Evolutionary conservation across 73 alveolate species (phyloP).

Genomic region (Paraurostyla sp.): DNA sequence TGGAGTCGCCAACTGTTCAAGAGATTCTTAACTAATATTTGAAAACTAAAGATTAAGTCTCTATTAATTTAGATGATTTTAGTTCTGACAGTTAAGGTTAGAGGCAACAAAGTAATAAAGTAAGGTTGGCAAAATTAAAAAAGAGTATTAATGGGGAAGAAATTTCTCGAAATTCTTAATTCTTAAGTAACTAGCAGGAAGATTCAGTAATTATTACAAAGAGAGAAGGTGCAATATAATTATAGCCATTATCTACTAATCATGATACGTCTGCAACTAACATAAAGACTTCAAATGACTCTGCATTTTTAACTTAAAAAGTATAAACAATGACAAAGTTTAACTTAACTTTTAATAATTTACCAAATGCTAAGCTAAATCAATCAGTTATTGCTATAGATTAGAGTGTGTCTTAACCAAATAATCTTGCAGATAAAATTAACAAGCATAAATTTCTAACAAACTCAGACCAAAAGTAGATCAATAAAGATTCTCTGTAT

Average conservation of each 20-base stretch:
- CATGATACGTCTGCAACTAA: background rate
- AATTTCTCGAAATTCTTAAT: background rate
- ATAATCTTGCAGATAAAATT: slow-evolving; percentile 8
- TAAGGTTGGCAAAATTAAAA: background rate
- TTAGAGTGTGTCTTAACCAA: background rate
- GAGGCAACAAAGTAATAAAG: background rate
- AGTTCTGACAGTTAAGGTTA: background rate
- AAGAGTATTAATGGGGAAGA: background rate
- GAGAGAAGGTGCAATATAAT: background rate
- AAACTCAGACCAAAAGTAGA: background rate
- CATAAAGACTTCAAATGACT: background rate
- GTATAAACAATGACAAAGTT: background rate
- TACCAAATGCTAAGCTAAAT: background rate
- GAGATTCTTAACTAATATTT: background rate
- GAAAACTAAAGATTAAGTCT: background rate
- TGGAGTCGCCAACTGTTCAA: slow-evolving; percentile 34
- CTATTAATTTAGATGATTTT: background rate
- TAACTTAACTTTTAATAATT: background rate
- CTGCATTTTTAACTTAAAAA: slow-evolving; percentile 21
- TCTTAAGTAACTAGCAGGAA: background rate
- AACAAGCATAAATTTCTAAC: slow-evolving; percentile 3
- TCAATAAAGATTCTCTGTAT: background rate
- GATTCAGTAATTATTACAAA: background rate
- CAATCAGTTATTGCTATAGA: background rate
- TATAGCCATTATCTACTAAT: slow-evolving; percentile 1